A percentile compares a stretch with the other conserved stretches of the same genome.
These are phyloP conservation scores for Globisporangium mamillatum DNA, from an alignment of 352 stramenopile genomes.

Conservation along the genomic window DNA sequence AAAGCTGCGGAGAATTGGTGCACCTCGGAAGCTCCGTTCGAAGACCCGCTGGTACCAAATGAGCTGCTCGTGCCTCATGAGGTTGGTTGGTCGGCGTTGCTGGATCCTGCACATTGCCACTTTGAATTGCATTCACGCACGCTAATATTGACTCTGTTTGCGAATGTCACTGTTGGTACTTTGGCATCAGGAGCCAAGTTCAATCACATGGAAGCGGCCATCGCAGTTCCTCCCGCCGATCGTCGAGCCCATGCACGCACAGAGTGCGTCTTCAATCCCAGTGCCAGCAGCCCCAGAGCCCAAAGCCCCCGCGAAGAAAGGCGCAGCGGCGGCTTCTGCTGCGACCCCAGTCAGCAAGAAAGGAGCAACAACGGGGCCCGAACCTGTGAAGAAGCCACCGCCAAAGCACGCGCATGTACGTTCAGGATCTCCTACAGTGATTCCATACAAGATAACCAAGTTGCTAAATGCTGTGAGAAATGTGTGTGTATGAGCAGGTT, in stretches of 20 bases:
- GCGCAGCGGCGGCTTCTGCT: not conserved
- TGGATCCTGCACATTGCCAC: not conserved
- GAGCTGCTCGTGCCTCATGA: slow-evolving; percentile 31
- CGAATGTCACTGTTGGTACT: not conserved
- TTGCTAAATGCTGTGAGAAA: not conserved
- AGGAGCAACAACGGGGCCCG: slow-evolving; percentile 28
- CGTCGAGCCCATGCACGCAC: slow-evolving; percentile 23
- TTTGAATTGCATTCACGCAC: not conserved
- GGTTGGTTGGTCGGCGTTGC: not conserved
- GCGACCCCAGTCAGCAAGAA: slow-evolving; percentile 35
- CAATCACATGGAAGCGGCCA: slow-evolving; percentile 62
- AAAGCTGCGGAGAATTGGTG: slow-evolving; percentile 51
- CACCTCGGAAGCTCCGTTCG: slow-evolving; percentile 34
- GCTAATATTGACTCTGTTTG: not conserved
- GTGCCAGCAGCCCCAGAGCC: slow-evolving; percentile 24
- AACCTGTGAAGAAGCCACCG: slow-evolving; percentile 38
- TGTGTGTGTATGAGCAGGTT: slow-evolving; percentile 18
- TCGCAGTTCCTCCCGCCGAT: slow-evolving; percentile 55
- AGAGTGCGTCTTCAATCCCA: slow-evolving; percentile 8
- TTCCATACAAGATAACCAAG: too few relatives aligned
- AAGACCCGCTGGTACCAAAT: slow-evolving; percentile 33
- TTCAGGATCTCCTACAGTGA: not conserved
- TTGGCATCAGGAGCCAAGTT: not conserved
- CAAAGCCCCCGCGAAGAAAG: slow-evolving; percentile 36
- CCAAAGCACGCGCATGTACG: slow-evolving; percentile 50